Evolutionary conservation across 495 filamentous ascomycete genomes (phyloP).

Genomic region (Penicillium canariense): DNA sequence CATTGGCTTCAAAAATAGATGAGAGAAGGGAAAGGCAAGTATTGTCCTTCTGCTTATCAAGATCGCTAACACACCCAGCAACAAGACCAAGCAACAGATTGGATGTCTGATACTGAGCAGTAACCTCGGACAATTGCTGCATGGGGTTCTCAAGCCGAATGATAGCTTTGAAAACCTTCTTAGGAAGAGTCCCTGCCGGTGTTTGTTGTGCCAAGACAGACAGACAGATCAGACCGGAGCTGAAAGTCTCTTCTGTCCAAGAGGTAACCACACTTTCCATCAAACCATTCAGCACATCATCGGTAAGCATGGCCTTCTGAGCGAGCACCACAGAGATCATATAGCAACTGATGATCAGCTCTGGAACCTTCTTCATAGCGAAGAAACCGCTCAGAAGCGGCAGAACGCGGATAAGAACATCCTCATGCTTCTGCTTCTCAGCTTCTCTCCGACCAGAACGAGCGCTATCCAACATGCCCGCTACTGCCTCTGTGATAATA

Average conservation of each 20-base stretch:
- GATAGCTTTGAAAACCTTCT: slow-evolving; percentile 65
- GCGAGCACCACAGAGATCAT: slow-evolving; percentile 85
- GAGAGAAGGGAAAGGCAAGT: slow-evolving; percentile 56
- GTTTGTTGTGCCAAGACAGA: slow-evolving; percentile 77
- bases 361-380: slow-evolving; percentile 65
- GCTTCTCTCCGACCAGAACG: slow-evolving; percentile 66
- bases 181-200: slow-evolving; percentile 54
- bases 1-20: slow-evolving; percentile 55
- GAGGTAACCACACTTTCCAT: slow-evolving; percentile 81
- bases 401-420: slow-evolving; percentile 69
- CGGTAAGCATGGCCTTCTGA: slow-evolving; percentile 72
- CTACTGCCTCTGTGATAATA: slow-evolving; percentile 75
- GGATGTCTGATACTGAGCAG: slow-evolving; percentile 63
- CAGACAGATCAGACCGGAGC: slow-evolving; percentile 75
- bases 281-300: slow-evolving; percentile 69
- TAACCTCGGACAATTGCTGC: slow-evolving; percentile 57
- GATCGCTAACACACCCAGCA: slow-evolving; percentile 59
- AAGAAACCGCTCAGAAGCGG: slow-evolving; percentile 76
- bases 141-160: slow-evolving; percentile 60
- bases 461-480: slow-evolving; percentile 71
- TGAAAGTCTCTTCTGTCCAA: slow-evolving; percentile 68
- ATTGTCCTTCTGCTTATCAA: slow-evolving; percentile 60
- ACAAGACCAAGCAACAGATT: slow-evolving; percentile 71
- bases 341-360: slow-evolving; percentile 80
- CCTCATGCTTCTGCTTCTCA: slow-evolving; percentile 72